These are phyloP conservation scores for Cordyceps militaris DNA, from an alignment of 2,329 filamentous ascomycete species.

Conservation along the genomic window DNA sequence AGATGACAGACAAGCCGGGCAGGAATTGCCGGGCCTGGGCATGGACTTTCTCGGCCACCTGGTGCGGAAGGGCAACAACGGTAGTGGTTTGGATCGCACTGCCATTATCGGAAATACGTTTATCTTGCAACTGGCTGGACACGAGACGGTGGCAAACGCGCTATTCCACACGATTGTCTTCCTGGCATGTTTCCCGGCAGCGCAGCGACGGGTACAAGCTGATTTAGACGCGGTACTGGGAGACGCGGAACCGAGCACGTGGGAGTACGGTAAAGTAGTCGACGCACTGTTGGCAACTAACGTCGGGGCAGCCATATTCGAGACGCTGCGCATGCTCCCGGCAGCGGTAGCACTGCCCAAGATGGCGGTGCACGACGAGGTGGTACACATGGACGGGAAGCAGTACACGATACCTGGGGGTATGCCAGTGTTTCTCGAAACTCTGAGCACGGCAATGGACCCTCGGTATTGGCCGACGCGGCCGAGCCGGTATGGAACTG, in stretches of 20 bases:
- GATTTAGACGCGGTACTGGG: slow-evolving; percentile 63
- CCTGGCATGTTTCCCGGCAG: slow-evolving; percentile 57
- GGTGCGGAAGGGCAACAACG: slow-evolving; percentile 31
- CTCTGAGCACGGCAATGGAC: slow-evolving; percentile 55
- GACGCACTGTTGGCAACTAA: slow-evolving; percentile 61
- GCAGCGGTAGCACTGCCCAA: slow-evolving; percentile 69
- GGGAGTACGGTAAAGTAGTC: slow-evolving; percentile 65
- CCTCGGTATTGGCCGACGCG: slow-evolving; percentile 63
- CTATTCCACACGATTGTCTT: slow-evolving; percentile 64
- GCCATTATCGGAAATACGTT: slow-evolving; percentile 70
- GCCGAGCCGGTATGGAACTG: slow-evolving; percentile 36
- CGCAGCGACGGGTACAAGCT: slow-evolving; percentile 59
- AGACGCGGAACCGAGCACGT: slow-evolving; percentile 48
- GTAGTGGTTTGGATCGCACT: slow-evolving; percentile 42
- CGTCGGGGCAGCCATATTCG: slow-evolving; percentile 69
- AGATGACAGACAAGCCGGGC: slow-evolving; percentile 29
- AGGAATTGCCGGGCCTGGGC: slow-evolving; percentile 33
- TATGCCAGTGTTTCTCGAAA: slow-evolving; percentile 48
- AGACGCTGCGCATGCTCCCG: slow-evolving; percentile 66
- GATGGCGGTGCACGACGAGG: slow-evolving; percentile 44
- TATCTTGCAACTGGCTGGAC: slow-evolving; percentile 63
- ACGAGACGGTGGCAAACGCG: slow-evolving; percentile 73
- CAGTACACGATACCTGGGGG: slow-evolving; percentile 51
- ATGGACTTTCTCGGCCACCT: slow-evolving; percentile 49
- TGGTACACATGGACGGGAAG: slow-evolving; percentile 51